Evolutionary conservation across 306 rosid genomes (phyloP).

Genomic region (Dryas alaskensis): DNA sequence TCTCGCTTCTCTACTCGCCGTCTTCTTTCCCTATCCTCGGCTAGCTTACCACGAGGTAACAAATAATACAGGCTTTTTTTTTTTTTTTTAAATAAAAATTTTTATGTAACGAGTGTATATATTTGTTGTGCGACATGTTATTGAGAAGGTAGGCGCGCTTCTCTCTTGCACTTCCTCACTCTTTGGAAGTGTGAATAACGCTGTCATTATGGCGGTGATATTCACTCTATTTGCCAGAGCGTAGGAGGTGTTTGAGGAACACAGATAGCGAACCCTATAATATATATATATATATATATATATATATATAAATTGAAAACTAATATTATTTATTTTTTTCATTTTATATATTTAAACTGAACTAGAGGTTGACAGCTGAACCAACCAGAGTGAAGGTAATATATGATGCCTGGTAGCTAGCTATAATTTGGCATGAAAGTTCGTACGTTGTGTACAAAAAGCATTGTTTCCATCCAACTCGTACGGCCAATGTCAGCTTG

Average conservation of each 20-base stretch:
- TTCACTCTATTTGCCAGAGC: neutral
- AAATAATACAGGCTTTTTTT: neutral
- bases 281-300: no score
- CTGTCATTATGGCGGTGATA: neutral
- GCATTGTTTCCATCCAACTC: neutral
- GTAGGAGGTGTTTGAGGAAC: neutral
- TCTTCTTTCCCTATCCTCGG: conserved; percentile 65
- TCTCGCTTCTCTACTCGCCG: conserved; percentile 57
- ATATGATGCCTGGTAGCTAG: neutral
- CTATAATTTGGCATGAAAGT: neutral
- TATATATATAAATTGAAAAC: neutral
- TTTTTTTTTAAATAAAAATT: no score
- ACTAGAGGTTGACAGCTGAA: conserved; percentile 1
- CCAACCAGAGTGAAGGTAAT: conserved; percentile 13
- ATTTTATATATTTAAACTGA: neutral
- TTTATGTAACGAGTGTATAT: no score
- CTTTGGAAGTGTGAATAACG: no score
- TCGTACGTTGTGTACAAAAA: neutral
- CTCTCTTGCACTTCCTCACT: no score
- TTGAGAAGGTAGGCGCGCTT: no score
- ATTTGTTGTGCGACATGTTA: no score
- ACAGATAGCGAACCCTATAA: neutral
- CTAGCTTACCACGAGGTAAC: conserved; percentile 51
- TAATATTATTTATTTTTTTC: neutral
- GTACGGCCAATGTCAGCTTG: conserved; percentile 7